Evolutionary conservation across 2,329 filamentous ascomycete species (phyloP).

Genomic region (Paecilomyces variotii): DNA sequence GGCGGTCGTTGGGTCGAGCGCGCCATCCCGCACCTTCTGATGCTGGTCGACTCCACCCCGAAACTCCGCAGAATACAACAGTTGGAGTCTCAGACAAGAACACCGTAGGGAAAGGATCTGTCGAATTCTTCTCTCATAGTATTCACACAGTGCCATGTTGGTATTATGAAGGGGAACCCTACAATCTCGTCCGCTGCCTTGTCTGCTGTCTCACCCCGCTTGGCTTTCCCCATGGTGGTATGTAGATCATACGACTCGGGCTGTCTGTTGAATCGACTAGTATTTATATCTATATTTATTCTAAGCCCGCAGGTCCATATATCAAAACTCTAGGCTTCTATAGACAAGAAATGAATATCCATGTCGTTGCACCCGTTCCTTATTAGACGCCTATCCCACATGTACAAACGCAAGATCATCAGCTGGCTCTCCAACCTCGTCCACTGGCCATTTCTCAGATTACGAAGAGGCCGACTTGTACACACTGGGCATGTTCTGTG

Average conservation of each 20-base stretch:
- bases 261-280: neutral
- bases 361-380: neutral
- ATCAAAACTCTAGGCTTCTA: neutral
- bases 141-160: neutral
- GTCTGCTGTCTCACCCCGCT: neutral
- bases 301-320: neutral
- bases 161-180: neutral
- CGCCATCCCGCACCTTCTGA: neutral
- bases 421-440: neutral
- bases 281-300: neutral
- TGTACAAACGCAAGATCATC: neutral
- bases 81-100: neutral
- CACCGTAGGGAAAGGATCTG: neutral
- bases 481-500: conserved; percentile 16
- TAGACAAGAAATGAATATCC: neutral
- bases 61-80: neutral
- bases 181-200: neutral
- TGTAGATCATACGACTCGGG: neutral
- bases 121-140: neutral
- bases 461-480: conserved; percentile 10
- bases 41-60: neutral
- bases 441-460: neutral
- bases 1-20: neutral
- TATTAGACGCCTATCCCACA: neutral
- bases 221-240: too few relatives aligned